phyloP scores from a whole-genome alignment of 257 asterid genomes.

The Forsythia suspensa region DNA sequence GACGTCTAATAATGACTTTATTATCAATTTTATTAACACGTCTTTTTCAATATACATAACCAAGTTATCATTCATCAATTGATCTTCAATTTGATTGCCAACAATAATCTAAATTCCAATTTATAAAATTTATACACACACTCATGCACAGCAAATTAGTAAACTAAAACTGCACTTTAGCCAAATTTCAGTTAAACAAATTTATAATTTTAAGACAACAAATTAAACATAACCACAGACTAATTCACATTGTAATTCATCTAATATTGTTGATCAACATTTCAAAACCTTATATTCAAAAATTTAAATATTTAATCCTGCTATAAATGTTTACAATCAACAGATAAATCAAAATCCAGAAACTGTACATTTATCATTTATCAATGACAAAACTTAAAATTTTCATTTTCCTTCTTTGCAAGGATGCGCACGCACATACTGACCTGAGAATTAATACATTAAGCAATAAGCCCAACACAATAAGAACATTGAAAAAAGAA shows the following conservation, averaged over 20 bases:
- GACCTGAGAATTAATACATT: too few relatives aligned
- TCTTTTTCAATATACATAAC: not conserved
- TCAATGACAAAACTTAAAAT: not conserved
- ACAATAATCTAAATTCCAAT: not conserved
- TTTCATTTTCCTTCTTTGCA: not conserved
- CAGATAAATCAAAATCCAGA: not conserved
- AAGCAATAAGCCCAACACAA: not conserved
- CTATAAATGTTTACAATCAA: not conserved
- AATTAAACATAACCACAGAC: not conserved
- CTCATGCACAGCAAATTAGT: not conserved
- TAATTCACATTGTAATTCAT: not conserved
- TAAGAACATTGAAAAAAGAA: too few relatives aligned
- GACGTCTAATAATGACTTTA: not conserved
- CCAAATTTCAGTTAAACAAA: not conserved
- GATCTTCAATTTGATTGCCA: not conserved
- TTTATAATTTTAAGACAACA: not conserved
- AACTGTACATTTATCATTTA: too few relatives aligned
- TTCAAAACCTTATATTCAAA: not conserved
- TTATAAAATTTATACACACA: not conserved
- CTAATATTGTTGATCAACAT: not conserved
- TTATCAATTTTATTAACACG: too few relatives aligned
- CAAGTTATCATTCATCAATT: not conserved
- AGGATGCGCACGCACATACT: not conserved
- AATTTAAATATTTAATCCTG: too few relatives aligned
- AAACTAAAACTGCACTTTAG: not conserved